Conservation (phyloP, 768 basidiomycete species). For the Collybia sordida region DNA sequence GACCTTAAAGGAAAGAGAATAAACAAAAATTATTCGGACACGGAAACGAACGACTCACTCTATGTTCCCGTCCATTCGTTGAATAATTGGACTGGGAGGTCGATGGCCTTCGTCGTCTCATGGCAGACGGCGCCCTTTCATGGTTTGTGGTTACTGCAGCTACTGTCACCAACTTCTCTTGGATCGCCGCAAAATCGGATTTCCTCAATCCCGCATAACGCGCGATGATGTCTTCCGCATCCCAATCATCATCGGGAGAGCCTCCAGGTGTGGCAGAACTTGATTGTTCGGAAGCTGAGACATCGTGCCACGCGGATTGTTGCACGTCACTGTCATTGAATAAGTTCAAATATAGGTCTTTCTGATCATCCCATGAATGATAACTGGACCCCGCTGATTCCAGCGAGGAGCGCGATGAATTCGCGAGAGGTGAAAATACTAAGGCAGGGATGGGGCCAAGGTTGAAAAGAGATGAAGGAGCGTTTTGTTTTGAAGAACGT, state of each 20-base stretch:
- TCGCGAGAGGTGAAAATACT: slow-evolving; percentile 68
- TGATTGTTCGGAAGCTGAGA: slow-evolving; percentile 45
- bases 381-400: slow-evolving; percentile 85
- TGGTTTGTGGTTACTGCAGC: slow-evolving; percentile 58
- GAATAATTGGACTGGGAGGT: slow-evolving; percentile 84
- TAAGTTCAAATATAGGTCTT: slow-evolving; percentile 51
- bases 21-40: slow-evolving; percentile 10
- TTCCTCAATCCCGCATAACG: slow-evolving; percentile 69
- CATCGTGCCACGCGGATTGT: slow-evolving; percentile 65
- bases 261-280: slow-evolving; percentile 48
- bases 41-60: slow-evolving; percentile 16
- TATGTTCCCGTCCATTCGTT: slow-evolving; percentile 46
- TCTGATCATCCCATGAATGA: slow-evolving; percentile 74
- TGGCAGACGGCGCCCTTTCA: slow-evolving; percentile 61
- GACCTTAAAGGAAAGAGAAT: slow-evolving; percentile 37
- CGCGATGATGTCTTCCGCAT: slow-evolving; percentile 67
- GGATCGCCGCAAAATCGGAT: slow-evolving; percentile 68
- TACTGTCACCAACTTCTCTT: slow-evolving; percentile 71
- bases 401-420: slow-evolving; percentile 77
- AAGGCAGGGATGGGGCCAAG: slow-evolving; percentile 54
- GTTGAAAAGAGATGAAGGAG: slow-evolving; percentile 50
- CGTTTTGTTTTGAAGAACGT: slow-evolving; percentile 57
- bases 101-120: slow-evolving; percentile 73
- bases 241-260: slow-evolving; percentile 52
- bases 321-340: slow-evolving; percentile 52